These are phyloP conservation scores for Colletotrichum shisoi DNA, from an alignment of 2,329 filamentous ascomycete genomes.

Conservation along the genomic window DNA sequence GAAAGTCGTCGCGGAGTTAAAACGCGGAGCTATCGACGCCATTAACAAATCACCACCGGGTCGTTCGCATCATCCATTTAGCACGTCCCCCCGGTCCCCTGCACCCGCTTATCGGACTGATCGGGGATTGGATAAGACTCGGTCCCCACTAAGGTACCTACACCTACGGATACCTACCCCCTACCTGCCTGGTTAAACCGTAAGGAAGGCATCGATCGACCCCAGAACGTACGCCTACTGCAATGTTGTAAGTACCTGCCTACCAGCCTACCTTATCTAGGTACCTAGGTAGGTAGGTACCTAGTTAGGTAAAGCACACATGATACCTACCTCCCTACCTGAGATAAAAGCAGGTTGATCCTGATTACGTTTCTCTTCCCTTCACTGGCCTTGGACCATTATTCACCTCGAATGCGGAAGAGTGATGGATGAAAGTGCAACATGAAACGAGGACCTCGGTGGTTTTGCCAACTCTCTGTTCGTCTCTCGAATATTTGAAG, in stretches of 20 bases:
- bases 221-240: background rate
- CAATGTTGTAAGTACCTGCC: constrained; percentile 1
- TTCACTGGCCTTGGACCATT: too few relatives aligned
- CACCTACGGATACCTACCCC: background rate
- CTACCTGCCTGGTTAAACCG: too few relatives aligned
- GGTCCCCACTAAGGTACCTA: constrained; percentile 4
- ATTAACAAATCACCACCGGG: constrained; percentile 32
- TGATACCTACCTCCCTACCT: too few relatives aligned
- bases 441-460: too few relatives aligned
- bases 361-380: too few relatives aligned
- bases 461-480: too few relatives aligned
- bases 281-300: too few relatives aligned
- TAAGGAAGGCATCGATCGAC: too few relatives aligned
- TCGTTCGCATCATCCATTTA: constrained; percentile 39
- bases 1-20: constrained; percentile 36
- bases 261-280: background rate
- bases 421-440: too few relatives aligned
- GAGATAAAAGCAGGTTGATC: too few relatives aligned
- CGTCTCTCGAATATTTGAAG: too few relatives aligned
- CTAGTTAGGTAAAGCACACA: background rate
- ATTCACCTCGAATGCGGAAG: too few relatives aligned
- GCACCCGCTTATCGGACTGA: constrained; percentile 15
- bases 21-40: constrained; percentile 33
- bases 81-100: constrained; percentile 8
- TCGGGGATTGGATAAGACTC: constrained; percentile 28